These are phyloP conservation scores for Fusarium caatingaense DNA, from an alignment of 2,329 filamentous ascomycete genomes.

Conservation along the genomic window DNA sequence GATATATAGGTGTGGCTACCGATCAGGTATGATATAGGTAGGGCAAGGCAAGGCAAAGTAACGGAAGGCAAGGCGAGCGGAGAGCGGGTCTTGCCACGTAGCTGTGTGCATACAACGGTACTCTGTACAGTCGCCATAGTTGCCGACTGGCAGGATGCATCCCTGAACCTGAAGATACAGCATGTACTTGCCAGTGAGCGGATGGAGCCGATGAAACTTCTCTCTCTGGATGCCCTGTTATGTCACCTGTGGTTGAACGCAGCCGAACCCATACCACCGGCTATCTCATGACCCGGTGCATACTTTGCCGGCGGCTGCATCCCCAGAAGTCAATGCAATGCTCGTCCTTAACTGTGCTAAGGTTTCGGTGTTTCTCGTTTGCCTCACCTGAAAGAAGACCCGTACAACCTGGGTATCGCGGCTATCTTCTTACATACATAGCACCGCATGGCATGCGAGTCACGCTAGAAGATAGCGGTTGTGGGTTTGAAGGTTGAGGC, in stretches of 20 bases:
- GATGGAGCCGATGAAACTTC: slow-evolving; percentile 35
- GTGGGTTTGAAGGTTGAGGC: slow-evolving; percentile 3
- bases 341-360: slow-evolving; percentile 21
- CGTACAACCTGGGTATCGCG: slow-evolving; percentile 18
- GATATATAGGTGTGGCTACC: slow-evolving; percentile 27
- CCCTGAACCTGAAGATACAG: not conserved
- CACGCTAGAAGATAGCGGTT: slow-evolving; percentile 28
- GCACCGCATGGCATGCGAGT: slow-evolving; percentile 36
- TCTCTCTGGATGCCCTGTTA: not conserved
- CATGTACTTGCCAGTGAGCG: slow-evolving; percentile 15
- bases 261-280: slow-evolving; percentile 8
- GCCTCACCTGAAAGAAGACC: slow-evolving; percentile 16
- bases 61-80: slow-evolving; percentile 2
- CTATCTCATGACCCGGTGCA: slow-evolving; percentile 22
- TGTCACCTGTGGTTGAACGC: slow-evolving; percentile 25
- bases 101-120: slow-evolving; percentile 17
- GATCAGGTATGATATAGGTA: slow-evolving; percentile 36
- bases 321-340: slow-evolving; percentile 22
- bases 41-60: slow-evolving; percentile 1
- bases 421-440: slow-evolving; percentile 13
- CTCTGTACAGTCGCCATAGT: slow-evolving; percentile 23
- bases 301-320: slow-evolving; percentile 28
- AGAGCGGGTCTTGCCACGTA: slow-evolving; percentile 40
- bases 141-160: slow-evolving; percentile 35
- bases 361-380: slow-evolving; percentile 12